Evolutionary conservation across 768 basidiomycete species (phyloP).

Genomic region (Hirschioporus abietinus): DNA sequence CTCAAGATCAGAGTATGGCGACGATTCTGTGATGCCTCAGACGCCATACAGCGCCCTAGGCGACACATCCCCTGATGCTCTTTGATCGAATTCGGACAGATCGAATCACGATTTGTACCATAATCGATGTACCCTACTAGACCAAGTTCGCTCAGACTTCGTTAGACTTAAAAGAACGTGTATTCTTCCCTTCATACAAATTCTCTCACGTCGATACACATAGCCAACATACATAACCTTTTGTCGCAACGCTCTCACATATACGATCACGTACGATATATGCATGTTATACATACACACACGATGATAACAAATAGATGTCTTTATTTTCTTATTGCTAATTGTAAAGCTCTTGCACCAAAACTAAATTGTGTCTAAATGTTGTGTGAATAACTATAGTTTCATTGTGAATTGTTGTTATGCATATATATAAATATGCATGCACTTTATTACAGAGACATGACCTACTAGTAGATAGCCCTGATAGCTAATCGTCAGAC

Average conservation of each 20-base stretch:
- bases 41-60: conserved; percentile 51
- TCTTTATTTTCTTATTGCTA: not conserved
- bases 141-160: not conserved
- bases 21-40: conserved; percentile 47
- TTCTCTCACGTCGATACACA: no score
- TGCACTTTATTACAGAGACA: no score
- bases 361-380: not conserved
- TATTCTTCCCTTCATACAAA: no score
- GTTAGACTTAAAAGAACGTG: no score
- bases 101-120: not conserved
- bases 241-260: not conserved
- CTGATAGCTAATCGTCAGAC: not conserved
- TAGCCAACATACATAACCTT: no score
- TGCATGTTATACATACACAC: not conserved
- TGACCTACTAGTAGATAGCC: no score
- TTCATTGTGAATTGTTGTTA: not conserved
- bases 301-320: not conserved
- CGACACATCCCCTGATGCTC: conserved; percentile 67
- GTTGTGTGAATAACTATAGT: not conserved
- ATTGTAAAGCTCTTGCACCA: not conserved
- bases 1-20: conserved; percentile 65
- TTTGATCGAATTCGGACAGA: conserved; percentile 29
- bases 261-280: not conserved
- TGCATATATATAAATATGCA: no score
- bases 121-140: not conserved